A percentile compares a stretch with the other conserved stretches of the same genome.
Evolutionary conservation across 345 rosid species (phyloP).

Genomic region (Rhodamnia argentea): DNA sequence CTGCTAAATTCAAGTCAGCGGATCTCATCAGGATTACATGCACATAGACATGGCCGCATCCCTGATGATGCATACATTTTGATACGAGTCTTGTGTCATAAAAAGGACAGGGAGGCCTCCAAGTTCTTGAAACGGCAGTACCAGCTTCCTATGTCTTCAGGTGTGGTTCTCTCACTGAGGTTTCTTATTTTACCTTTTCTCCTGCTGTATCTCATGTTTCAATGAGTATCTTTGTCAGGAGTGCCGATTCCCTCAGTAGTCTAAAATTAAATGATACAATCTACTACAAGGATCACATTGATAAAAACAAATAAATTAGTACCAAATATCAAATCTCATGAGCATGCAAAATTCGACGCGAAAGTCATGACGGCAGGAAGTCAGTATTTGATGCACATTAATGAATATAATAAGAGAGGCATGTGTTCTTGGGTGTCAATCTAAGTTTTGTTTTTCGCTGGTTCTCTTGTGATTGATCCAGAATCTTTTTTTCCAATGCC

Average conservation of each 20-base stretch:
- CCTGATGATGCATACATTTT: conserved; percentile 70
- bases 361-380: neutral
- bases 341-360: neutral
- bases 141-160: conserved; percentile 94
- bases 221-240: neutral
- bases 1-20: conserved; percentile 79
- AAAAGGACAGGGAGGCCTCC: conserved; percentile 83
- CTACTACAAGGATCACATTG: neutral
- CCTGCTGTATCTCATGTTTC: neutral
- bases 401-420: neutral
- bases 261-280: neutral
- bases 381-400: neutral
- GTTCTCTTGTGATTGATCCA: neutral
- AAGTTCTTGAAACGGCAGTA: conserved; percentile 73
- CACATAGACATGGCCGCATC: conserved; percentile 23
- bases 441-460: neutral
- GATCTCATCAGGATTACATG: conserved; percentile 53
- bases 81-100: conserved; percentile 89
- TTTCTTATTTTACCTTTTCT: neutral
- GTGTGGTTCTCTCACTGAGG: conserved; percentile 18
- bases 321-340: neutral
- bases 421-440: neutral
- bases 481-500: neutral
- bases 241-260: neutral
- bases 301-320: neutral